A percentile compares a stretch with the other conserved stretches of the same genome.
Conservation (phyloP, 495 filamentous ascomycete species). For the Penicillium angulare region DNA sequence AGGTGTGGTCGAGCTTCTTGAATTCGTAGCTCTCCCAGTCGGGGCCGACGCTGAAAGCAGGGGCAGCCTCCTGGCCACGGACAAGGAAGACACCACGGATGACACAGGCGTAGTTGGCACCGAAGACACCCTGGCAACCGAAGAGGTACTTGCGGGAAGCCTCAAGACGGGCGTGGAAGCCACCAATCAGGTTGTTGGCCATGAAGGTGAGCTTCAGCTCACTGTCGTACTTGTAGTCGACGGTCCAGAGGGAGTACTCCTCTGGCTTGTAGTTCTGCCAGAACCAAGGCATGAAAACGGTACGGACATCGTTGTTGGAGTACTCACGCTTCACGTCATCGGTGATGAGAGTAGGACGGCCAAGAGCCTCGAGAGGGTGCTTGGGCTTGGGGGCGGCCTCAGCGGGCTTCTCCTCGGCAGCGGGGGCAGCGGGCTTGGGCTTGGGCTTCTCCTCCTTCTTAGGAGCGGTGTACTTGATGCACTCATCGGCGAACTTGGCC, state of each 20-base stretch:
- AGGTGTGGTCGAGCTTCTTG: slow-evolving; percentile 87
- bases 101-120: slow-evolving; percentile 79
- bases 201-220: slow-evolving; percentile 98
- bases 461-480: slow-evolving; percentile 81
- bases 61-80: slow-evolving; percentile 81
- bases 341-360: slow-evolving; percentile 73
- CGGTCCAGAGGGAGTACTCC: slow-evolving; percentile 91
- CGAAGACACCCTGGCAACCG: slow-evolving; percentile 86
- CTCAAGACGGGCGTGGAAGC: slow-evolving; percentile 97
- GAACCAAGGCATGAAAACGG: slow-evolving; percentile 90
- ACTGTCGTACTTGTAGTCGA: slow-evolving; percentile 96
- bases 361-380: slow-evolving; percentile 89
- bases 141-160: slow-evolving; percentile 98
- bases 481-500: slow-evolving; percentile 76
- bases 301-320: slow-evolving; percentile 90
- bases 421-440: slow-evolving; percentile 57
- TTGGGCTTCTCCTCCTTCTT: slow-evolving; percentile 82
- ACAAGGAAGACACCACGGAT: slow-evolving; percentile 90
- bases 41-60: slow-evolving; percentile 93
- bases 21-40: slow-evolving; percentile 97
- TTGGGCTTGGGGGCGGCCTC: slow-evolving; percentile 83
- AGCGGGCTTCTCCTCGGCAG: slow-evolving; percentile 64
- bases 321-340: slow-evolving; percentile 99
- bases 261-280: slow-evolving; percentile 91
- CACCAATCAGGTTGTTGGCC: slow-evolving; percentile 93